A percentile compares a stretch with the other conserved stretches of the same genome.
phyloP scores from a whole-genome alignment of 768 basidiomycete genomes.

The Amanita exitialis region DNA sequence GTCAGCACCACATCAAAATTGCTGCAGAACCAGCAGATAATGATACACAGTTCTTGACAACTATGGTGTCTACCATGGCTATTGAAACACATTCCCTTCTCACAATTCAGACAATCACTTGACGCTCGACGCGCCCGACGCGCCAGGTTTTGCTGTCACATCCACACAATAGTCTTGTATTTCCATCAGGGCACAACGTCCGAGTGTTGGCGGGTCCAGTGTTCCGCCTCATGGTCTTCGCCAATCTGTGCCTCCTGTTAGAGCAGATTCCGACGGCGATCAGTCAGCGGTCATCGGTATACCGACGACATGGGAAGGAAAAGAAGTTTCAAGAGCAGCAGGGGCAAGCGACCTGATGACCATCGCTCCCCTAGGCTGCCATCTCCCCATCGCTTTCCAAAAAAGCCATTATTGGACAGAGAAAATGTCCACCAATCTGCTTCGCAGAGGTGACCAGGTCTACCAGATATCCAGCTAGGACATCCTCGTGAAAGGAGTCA shows the following conservation, averaged over 20 bases:
- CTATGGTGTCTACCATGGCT: too few relatives aligned
- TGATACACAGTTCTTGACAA: too few relatives aligned
- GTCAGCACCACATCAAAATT: too few relatives aligned
- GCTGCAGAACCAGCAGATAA: too few relatives aligned
- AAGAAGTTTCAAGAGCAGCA: neutral
- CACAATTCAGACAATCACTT: too few relatives aligned
- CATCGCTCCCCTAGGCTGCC: conserved; percentile 7
- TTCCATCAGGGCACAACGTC: conserved; percentile 8
- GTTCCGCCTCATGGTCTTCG: neutral
- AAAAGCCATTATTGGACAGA: neutral
- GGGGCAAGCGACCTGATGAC: conserved; percentile 8
- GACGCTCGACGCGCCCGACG: neutral
- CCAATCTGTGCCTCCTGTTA: conserved; percentile 5
- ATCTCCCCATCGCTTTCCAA: conserved; percentile 1
- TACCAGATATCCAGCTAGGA: neutral
- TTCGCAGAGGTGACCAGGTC: neutral
- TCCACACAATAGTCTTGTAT: neutral
- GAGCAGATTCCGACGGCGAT: conserved; percentile 1
- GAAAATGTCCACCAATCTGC: neutral
- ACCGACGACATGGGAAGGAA: neutral
- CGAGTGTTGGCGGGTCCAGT: neutral
- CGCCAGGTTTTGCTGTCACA: too few relatives aligned
- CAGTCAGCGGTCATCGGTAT: neutral
- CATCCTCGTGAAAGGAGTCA: neutral
- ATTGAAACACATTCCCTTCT: too few relatives aligned